These are phyloP conservation scores for Ciborinia camelliae DNA, from an alignment of 2,329 filamentous ascomycete species.

Conservation along the genomic window DNA sequence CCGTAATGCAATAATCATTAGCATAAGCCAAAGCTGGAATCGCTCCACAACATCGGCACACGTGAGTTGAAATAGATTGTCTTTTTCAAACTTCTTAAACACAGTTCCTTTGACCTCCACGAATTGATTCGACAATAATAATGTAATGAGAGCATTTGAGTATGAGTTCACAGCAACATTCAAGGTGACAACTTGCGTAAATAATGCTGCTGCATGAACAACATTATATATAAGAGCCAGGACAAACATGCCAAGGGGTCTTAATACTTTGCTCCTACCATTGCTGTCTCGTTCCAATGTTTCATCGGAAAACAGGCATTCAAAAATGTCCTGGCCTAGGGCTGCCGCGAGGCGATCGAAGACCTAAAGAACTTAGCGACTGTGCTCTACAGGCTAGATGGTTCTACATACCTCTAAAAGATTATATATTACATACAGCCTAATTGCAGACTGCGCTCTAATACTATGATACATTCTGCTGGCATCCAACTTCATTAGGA, in stretches of 20 bases:
- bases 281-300: conserved; percentile 83
- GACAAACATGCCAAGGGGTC: conserved; percentile 88
- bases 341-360: conserved; percentile 87
- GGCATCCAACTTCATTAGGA: conserved; percentile 88
- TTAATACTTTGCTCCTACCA: conserved; percentile 84
- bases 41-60: conserved; percentile 96
- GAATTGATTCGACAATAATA: conserved; percentile 95
- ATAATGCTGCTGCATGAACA: conserved; percentile 79
- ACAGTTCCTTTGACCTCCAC: conserved; percentile 98
- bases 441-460: conserved; percentile 92
- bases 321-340: conserved; percentile 90
- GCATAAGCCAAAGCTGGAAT: conserved; percentile 96
- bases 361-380: conserved; percentile 87
- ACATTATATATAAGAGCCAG: conserved; percentile 86
- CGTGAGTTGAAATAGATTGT: conserved; percentile 93
- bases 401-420: conserved; percentile 67
- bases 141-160: conserved; percentile 87
- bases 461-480: conserved; percentile 98
- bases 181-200: conserved; percentile 96
- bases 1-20: conserved; percentile 90
- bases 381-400: neutral
- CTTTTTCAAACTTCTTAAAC: conserved; percentile 98
- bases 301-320: conserved; percentile 91
- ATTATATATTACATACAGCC: conserved; percentile 98
- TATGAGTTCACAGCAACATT: conserved; percentile 99